These are phyloP conservation scores for Diaporthe citrichinensis DNA, from an alignment of 2,329 filamentous ascomycete species.

Conservation along the genomic window DNA sequence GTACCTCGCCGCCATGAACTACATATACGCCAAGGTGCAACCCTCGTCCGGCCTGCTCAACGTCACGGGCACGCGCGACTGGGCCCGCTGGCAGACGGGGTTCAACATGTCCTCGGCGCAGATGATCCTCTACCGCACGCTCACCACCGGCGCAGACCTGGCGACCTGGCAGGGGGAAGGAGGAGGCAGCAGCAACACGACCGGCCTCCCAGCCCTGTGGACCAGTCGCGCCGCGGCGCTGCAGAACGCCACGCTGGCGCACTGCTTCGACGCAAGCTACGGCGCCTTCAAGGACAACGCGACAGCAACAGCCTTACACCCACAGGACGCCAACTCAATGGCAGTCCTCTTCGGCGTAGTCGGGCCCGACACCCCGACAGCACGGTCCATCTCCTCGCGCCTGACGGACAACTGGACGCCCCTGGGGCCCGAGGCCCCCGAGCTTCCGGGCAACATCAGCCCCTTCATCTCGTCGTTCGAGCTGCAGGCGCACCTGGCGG, in stretches of 20 bases:
- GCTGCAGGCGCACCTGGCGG: conserved; percentile 68
- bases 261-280: conserved; percentile 63
- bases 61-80: conserved; percentile 64
- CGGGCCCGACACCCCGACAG: conserved; percentile 49
- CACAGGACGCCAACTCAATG: conserved; percentile 73
- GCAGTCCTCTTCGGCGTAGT: conserved; percentile 65
- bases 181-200: conserved; percentile 47
- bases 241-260: conserved; percentile 59
- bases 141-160: conserved; percentile 66
- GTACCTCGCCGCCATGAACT: conserved; percentile 50
- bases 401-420: conserved; percentile 68
- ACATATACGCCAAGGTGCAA: conserved; percentile 46
- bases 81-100: conserved; percentile 64
- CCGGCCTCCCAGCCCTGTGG: conserved; percentile 56
- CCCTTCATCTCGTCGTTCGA: conserved; percentile 73
- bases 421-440: conserved; percentile 68
- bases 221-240: conserved; percentile 57
- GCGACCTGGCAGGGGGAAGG: conserved; percentile 58
- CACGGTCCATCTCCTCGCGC: conserved; percentile 57
- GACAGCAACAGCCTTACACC: conserved; percentile 63
- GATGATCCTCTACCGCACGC: conserved; percentile 67
- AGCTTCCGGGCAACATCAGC: conserved; percentile 70
- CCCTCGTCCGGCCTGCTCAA: conserved; percentile 57
- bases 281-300: conserved; percentile 69
- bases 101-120: conserved; percentile 66